A percentile compares a stretch with the other conserved stretches of the same genome.
phyloP scores from a whole-genome alignment of 2,329 filamentous ascomycete species.

The Tolypocladium endophyticum region DNA sequence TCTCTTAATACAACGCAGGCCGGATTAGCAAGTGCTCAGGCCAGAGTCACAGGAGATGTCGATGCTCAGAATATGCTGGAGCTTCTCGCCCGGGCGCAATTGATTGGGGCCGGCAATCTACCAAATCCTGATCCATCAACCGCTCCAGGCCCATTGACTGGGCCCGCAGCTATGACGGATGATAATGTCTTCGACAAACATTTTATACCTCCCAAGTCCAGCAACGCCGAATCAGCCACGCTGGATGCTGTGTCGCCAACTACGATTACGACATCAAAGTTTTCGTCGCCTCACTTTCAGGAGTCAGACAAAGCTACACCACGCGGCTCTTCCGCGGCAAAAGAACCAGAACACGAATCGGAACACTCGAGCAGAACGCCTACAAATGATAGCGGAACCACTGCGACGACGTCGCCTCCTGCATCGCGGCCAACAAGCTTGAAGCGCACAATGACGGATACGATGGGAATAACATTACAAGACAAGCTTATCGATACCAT shows the following conservation, averaged over 20 bases:
- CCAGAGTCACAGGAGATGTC: constrained; percentile 68
- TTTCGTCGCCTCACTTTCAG: constrained; percentile 5
- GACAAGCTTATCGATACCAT: constrained; percentile 77
- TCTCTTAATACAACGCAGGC: constrained; percentile 54
- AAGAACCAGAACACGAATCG: constrained; percentile 22
- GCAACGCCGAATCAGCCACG: constrained; percentile 37
- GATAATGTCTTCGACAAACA: constrained; percentile 79
- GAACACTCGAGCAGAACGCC: constrained; percentile 42
- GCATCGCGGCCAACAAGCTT: constrained; percentile 53
- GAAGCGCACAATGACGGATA: constrained; percentile 83
- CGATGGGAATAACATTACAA: constrained; percentile 62
- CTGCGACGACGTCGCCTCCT: constrained; percentile 42
- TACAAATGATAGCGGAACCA: constrained; percentile 45
- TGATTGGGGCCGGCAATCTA: constrained; percentile 60
- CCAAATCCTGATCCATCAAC: constrained; percentile 33
- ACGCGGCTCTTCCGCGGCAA: constrained; percentile 6
- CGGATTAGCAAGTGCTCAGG: constrained; percentile 73
- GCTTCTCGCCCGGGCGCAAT: constrained; percentile 67
- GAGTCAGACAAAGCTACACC: constrained; percentile 4
- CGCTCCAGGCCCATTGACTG: constrained; percentile 56
- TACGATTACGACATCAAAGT: constrained; percentile 10
- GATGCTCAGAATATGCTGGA: constrained; percentile 90
- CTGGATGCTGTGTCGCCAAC: constrained; percentile 24
- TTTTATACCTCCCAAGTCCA: constrained; percentile 51
- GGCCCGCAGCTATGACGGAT: constrained; percentile 61